Base-by-base conservation (phyloP, 176 grass and related monocot genomes). In the Poa pratensis region DNA sequence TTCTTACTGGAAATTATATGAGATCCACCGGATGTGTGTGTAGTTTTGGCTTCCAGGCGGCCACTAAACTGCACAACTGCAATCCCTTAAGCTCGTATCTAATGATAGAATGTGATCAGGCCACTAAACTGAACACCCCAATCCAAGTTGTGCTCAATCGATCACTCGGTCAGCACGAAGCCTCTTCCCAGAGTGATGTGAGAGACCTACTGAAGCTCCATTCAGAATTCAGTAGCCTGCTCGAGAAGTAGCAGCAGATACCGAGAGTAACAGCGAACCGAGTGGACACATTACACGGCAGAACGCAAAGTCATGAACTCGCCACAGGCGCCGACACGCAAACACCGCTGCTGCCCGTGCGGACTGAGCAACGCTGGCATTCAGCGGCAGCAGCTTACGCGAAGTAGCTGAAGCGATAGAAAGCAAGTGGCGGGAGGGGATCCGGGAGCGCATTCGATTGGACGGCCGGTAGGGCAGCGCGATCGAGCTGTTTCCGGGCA, bases 401-500 rank as follows among this genome's bases (percentile, higher is more conserved):
- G 12, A 45, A 63, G 53, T 7, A 63, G 61, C 14, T 58, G 17
- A 58, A 62, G n/a, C 14, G 6, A 69, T 52, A 24, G 17, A 46
- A 28, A 9, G 26, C 30, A 42, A 30, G 57, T 40, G 19, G 77
- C 50, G 6, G 4, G 28, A 18, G 7, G 8, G 27, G 78, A 52
- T 85, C 62, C 71, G 17, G 53, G 17, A 57, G 55, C 23, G 55
- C 23, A 23, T 53, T 63, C 39, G 40, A 61, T 22, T 59, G n/a
- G 51, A 28, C 17, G 17, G 7, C 39, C 17, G 6, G 3, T 61
- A 6, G 19, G 51, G 83, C 83, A 6, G 39, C 39, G 83, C 83
- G 83, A 82, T 77, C 71, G 83, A 70, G 61, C 50, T 54, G 34
- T 20, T 64, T 5, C 83, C 70, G 9, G 77, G 1, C 53, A 61